Evolutionary conservation across 129 eudicot species (phyloP), one percentile per base, ranked within the genome.

Genomic region (Deinandra increscens): DNA sequence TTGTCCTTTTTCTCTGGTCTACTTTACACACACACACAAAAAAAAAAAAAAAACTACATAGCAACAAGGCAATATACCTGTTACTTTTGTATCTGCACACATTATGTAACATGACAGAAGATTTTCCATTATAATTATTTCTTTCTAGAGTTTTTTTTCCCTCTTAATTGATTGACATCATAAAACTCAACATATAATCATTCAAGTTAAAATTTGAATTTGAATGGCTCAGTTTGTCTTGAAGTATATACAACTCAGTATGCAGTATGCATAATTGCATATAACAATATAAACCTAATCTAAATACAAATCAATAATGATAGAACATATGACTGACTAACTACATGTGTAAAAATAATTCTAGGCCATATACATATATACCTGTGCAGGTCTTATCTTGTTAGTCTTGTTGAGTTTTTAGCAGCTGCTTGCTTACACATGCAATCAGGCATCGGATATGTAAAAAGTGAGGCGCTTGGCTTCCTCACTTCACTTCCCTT

Each of bases 371-470:
- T 61, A 14, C 34, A 68, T 37, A 74, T 68, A 68, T 13, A 46
- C 58, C 48, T 74, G 14, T 60, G 17, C 7, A 76, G 17, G 49
- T 66, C 17, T 36, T 73, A 79, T 79, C 67, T 72, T 66, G 10
- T 39, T 72, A 62, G 73, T 69, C 42, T 68, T 60, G 88, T 75
- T 34, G 83, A 79, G 82, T 82, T 68, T 76, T 64, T 81, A 14
- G 54, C n/a, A 64, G 81, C 50, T 54, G 82, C 68, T 65, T 84
- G 88, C 68, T 83, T 83, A 70, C 97, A 94, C 99, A 94, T 89
- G 84, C 99, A 94, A 82, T 94, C 99, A 7, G 99, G 99, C 93
- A 87, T 89, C 26, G 99, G 99, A 62, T 77, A 87, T 19, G 87
- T 89, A 66, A 83, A 94, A 73, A 94, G 97, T 17, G 96, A 94